A percentile compares a stretch with the other conserved stretches of the same genome.
Evolutionary conservation across 2,329 filamentous ascomycete species (phyloP).

Genomic region (Fusarium nygamai): DNA sequence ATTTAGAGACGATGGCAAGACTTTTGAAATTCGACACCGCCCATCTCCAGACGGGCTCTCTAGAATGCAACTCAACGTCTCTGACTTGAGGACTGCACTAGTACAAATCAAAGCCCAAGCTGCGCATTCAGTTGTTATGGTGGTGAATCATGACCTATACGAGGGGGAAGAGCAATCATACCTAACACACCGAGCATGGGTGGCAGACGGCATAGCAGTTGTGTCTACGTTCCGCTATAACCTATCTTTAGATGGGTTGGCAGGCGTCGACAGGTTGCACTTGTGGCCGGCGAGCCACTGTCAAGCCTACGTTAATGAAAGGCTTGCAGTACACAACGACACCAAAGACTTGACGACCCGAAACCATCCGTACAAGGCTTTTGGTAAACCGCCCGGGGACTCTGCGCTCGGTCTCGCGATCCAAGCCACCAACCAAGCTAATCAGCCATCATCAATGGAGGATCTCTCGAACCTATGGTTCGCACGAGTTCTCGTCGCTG

Average conservation of each 20-base stretch:
- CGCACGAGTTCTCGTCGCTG: too few relatives aligned
- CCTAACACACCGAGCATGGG: constrained; percentile 73
- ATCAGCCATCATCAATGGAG: too few relatives aligned
- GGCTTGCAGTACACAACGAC: too few relatives aligned
- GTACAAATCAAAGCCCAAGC: constrained; percentile 64
- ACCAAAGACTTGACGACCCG: too few relatives aligned
- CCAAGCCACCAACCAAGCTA: too few relatives aligned
- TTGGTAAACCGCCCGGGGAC: too few relatives aligned
- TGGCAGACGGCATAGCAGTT: constrained; percentile 68
- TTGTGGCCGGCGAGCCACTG: too few relatives aligned
- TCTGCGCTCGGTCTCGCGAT: too few relatives aligned
- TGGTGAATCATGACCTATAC: constrained; percentile 71
- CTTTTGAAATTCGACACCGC: constrained; percentile 63
- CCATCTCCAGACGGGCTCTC: constrained; percentile 58
- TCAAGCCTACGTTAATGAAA: too few relatives aligned
- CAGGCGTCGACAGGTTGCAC: too few relatives aligned
- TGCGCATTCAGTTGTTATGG: constrained; percentile 66
- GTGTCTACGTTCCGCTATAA: constrained; percentile 71
- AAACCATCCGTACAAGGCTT: too few relatives aligned
- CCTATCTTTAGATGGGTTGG: constrained; percentile 57
- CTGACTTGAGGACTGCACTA: constrained; percentile 68
- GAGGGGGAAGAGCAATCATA: constrained; percentile 73
- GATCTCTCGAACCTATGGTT: too few relatives aligned
- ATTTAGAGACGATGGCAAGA: constrained; percentile 41
- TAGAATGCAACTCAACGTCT: constrained; percentile 64